phyloP scores from a whole-genome alignment of 192 early-diverging fungal genomes.

The Radiomyces spectabilis region DNA sequence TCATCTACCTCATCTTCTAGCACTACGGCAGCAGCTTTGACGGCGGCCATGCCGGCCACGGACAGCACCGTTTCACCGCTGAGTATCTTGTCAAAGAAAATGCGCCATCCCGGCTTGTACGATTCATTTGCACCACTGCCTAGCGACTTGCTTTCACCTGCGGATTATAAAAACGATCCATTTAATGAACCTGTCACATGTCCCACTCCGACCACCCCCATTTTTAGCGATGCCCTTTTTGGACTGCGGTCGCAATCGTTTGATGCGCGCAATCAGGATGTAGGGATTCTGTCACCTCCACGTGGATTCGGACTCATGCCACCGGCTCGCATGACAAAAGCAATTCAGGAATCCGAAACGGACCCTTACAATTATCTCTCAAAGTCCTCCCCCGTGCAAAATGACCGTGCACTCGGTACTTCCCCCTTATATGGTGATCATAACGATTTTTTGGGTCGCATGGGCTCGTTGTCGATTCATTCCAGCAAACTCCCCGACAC shows the following conservation, averaged over 20 bases:
- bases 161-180: slow-evolving; percentile 13
- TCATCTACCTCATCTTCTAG: not conserved
- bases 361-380: slow-evolving; percentile 21
- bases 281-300: slow-evolving; percentile 14
- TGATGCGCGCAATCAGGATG: slow-evolving; percentile 26
- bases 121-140: slow-evolving; percentile 38
- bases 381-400: slow-evolving; percentile 18
- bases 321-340: not conserved
- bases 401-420: slow-evolving; percentile 23
- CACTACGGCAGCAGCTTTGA: not conserved
- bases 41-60: not conserved
- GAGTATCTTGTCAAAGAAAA: slow-evolving; percentile 2
- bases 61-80: not conserved
- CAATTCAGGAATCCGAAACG: not conserved
- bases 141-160: slow-evolving; percentile 44
- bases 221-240: slow-evolving; percentile 36
- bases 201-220: slow-evolving; percentile 28
- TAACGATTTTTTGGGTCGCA: not conserved
- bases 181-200: slow-evolving; percentile 3
- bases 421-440: slow-evolving; percentile 31
- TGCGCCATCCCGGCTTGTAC: not conserved
- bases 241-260: slow-evolving; percentile 26
- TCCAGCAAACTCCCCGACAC: slow-evolving; percentile 9
- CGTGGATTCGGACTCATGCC: slow-evolving; percentile 7
- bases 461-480: slow-evolving; percentile 33